These are phyloP conservation scores for Chenopodium album DNA, from an alignment of 148 eudicot species.

Conservation along the genomic window DNA sequence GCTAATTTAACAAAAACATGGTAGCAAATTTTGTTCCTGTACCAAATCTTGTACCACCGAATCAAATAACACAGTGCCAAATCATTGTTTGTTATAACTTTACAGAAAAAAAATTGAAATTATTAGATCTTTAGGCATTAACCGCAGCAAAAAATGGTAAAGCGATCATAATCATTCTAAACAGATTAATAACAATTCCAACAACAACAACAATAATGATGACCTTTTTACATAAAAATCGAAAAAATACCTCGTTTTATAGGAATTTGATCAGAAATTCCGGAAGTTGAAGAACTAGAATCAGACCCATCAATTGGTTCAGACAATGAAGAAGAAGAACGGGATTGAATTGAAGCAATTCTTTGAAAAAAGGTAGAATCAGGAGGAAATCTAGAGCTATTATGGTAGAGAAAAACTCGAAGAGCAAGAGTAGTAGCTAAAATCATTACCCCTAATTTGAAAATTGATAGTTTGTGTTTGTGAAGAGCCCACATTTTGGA, in stretches of 20 bases:
- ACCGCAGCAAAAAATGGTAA: too few species aligned
- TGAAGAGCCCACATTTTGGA: slow-evolving; percentile 28
- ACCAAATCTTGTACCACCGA: too few species aligned
- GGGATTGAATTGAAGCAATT: neutral
- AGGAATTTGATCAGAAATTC: neutral
- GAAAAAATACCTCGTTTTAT: neutral
- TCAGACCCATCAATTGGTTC: neutral
- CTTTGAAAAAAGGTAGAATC: slow-evolving; percentile 5
- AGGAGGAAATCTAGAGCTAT: slow-evolving; percentile 28
- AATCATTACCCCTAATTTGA: slow-evolving; percentile 37
- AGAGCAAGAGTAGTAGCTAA: slow-evolving; percentile 40
- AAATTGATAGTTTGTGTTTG: slow-evolving; percentile 34
- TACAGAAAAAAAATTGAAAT: too few species aligned
- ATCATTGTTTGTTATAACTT: too few species aligned
- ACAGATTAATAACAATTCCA: neutral
- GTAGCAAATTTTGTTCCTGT: too few species aligned
- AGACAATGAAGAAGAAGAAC: neutral
- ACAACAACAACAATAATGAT: neutral
- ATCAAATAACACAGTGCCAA: too few species aligned
- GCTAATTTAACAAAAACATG: too few species aligned
- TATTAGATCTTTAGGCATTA: neutral
- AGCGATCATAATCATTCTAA: too few species aligned
- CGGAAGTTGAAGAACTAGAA: neutral
- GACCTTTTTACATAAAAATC: neutral
- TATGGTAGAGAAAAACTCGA: slow-evolving; percentile 29